Conservation (phyloP, 139 green algal species). For the Haematococcus lacustris region DNA sequence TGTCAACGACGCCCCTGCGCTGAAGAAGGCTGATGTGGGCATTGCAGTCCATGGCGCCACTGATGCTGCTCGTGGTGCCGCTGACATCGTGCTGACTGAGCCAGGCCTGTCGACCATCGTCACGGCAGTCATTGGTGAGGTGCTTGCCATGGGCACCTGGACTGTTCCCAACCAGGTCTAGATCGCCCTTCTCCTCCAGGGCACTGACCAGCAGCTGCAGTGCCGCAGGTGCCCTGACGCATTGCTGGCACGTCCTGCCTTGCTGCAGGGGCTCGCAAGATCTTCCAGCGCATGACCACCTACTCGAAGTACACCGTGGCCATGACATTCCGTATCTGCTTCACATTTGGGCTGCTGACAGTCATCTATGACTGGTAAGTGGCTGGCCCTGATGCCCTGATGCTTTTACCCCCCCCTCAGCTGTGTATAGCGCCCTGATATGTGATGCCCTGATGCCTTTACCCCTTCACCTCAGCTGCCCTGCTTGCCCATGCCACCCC, state of each 20-base stretch:
- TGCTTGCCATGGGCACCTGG: too few relatives aligned
- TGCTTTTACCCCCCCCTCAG: too few relatives aligned
- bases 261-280: conserved; percentile 77
- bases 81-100: conserved; percentile 67
- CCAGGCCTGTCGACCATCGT: conserved; percentile 55
- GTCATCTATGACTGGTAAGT: conserved; percentile 76
- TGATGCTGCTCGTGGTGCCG: conserved; percentile 72
- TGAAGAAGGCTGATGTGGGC: conserved; percentile 93
- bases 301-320: conserved; percentile 82
- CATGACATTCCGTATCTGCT: conserved; percentile 83
- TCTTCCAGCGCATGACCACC: conserved; percentile 88
- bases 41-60: conserved; percentile 75
- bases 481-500: conserved; percentile 1
- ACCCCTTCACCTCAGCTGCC: too few relatives aligned
- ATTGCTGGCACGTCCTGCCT: too few relatives aligned
- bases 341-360: conserved; percentile 81
- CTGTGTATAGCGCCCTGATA: too few relatives aligned
- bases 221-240: too few relatives aligned
- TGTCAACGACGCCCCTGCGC: conserved; percentile 90
- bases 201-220: too few relatives aligned
- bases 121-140: conserved; percentile 62
- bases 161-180: too few relatives aligned
- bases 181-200: too few relatives aligned
- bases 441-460: too few relatives aligned
- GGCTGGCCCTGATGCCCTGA: too few relatives aligned